Evolutionary conservation across 768 basidiomycete species (phyloP), one percentile per base, ranked within the genome.

Genomic region (Tylopilus rubrobrunneus): DNA sequence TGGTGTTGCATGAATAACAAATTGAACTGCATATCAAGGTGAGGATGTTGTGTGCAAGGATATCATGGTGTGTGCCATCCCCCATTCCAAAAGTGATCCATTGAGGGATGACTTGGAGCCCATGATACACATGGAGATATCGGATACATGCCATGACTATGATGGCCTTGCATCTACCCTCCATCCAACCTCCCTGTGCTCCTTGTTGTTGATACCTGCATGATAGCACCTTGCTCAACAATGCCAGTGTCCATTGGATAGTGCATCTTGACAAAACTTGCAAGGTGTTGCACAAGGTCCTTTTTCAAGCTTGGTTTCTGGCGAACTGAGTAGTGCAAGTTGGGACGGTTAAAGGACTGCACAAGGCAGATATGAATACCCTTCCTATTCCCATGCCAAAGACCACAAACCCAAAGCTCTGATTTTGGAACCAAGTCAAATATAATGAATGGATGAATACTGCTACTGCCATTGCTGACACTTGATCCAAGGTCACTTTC

Each of bases 51-150:
- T 43, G 9, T 9, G 3, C 40, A 7, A 9, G 21, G 12, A 45
- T 27, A 29, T 55, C 8, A 11, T 48, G 23, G 33, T 23, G 8
- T 73, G 56, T 67, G 87, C 87, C 88, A 61, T 90, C 81, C 5
- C 96, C 95, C 94, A 98, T 98, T 11, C 96, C 96, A 68, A 98
- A 98, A 0, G 94, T 94, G 59, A 94, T 84, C 92, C 93, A 63
- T 34, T 27, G 36, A 49, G 56, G 17, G 4, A 23, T 64, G 19
- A 48, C 41, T 34, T 3, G n/a, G n/a, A n/a, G n/a, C 28, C 47
- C 23, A 41, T 15, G 51, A 56, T 10, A 3, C 29, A 42, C 15
- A 33, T 5, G 11, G 8, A n/a, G 39, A 40, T 48, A 37, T 23
- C 10, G 14, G 51, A 21, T 46, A 66, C 58, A 78, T 67, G 93